These are phyloP conservation scores for Skeletonema costatum DNA, from an alignment of 108 stramenopile species.

Conservation along the genomic window DNA sequence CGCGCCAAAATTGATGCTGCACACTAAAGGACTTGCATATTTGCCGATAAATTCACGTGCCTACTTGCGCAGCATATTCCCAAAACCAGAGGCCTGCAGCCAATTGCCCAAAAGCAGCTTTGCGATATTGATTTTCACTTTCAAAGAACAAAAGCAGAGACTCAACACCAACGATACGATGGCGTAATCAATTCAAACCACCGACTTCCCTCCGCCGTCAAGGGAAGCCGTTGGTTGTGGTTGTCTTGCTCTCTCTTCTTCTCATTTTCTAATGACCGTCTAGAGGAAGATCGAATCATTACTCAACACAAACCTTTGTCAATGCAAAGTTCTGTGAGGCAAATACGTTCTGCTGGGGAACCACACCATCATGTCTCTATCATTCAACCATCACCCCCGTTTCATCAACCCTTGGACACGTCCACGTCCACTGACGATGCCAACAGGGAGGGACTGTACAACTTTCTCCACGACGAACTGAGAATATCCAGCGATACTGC, in stretches of 20 bases:
- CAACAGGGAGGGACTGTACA: constrained; percentile 16
- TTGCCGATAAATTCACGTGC: too few species aligned
- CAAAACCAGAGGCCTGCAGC: too few species aligned
- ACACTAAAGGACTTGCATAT: too few species aligned
- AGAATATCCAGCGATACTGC: constrained; percentile 40
- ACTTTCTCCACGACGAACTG: constrained; percentile 41
- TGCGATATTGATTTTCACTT: too few species aligned
- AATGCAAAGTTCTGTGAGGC: neutral
- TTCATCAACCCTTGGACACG: neutral
- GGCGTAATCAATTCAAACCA: neutral
- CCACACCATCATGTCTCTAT: neutral
- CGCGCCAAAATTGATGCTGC: too few species aligned
- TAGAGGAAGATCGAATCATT: neutral
- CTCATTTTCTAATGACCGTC: neutral
- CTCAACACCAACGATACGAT: neutral
- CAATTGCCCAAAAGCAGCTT: too few species aligned
- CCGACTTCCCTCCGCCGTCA: neutral
- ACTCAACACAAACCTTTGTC: neutral
- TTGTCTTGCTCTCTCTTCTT: neutral
- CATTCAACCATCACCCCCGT: neutral
- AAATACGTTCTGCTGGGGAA: constrained; percentile 1
- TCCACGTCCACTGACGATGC: neutral
- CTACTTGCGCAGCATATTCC: too few species aligned
- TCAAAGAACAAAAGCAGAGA: too few species aligned
- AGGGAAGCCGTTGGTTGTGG: neutral